Percentiles rank a stretch among this genome's conserved stretches.
Conservation (phyloP, 2,329 filamentous ascomycete genomes). For the Grosmannia serpens region DNA sequence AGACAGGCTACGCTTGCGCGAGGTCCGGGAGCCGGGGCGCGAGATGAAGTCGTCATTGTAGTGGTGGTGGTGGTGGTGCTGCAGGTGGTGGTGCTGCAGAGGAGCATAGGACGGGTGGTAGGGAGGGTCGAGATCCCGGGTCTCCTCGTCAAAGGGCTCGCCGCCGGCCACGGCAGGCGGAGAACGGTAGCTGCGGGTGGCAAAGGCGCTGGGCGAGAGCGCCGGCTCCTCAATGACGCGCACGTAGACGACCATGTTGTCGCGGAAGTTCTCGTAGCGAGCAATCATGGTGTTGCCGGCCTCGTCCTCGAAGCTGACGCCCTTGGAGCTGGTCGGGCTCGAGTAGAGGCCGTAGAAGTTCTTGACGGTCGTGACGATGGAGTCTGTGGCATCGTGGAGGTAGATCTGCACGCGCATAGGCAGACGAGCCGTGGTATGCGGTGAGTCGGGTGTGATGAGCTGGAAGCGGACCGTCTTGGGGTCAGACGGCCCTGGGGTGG, state of each 20-base stretch:
- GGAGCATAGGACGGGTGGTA: constrained; percentile 36
- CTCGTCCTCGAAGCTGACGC: constrained; percentile 91
- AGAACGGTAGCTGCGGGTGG: constrained; percentile 10
- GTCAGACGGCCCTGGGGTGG: constrained; percentile 26
- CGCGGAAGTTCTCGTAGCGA: constrained; percentile 86
- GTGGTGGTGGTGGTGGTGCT: neutral
- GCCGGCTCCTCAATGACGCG: constrained; percentile 60
- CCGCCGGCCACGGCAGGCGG: constrained; percentile 19
- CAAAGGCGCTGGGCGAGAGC: constrained; percentile 29
- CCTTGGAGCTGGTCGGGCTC: constrained; percentile 53
- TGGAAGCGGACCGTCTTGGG: constrained; percentile 74
- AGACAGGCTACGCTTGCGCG: constrained; percentile 69
- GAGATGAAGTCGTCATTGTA: constrained; percentile 40
- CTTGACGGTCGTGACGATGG: constrained; percentile 95
- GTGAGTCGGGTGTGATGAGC: constrained; percentile 56
- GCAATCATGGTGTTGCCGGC: constrained; percentile 85
- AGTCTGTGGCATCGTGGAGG: constrained; percentile 91
- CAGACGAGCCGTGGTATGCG: constrained; percentile 60
- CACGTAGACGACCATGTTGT: constrained; percentile 90
- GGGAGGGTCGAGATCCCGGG: constrained; percentile 37
- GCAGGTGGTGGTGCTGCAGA: constrained; percentile 15
- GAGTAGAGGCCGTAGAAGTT: constrained; percentile 98
- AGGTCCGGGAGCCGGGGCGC: constrained; percentile 57
- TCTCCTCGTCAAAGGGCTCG: constrained; percentile 17
- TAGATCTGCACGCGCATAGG: constrained; percentile 87